Evolutionary conservation across 1,139 yeast genomes (phyloP).

Genomic region (Debaryomycetaceae sp.): DNA sequence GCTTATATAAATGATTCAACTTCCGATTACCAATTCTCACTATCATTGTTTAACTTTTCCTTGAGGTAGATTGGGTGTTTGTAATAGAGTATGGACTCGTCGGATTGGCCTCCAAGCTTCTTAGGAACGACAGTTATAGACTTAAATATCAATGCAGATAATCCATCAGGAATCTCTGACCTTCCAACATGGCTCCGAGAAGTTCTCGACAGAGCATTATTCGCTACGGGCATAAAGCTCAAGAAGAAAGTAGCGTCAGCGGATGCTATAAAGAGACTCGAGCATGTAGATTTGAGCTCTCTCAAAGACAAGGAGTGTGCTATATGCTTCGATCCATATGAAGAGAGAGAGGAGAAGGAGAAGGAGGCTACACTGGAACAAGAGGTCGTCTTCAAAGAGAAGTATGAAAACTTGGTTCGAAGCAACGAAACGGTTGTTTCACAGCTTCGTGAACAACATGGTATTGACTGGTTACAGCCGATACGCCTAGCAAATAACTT

Average conservation of each 20-base stretch:
- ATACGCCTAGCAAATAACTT: constrained; percentile 13
- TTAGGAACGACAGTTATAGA: constrained; percentile 24
- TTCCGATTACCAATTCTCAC: neutral
- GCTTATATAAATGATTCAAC: neutral
- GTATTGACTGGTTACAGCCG: constrained; percentile 3
- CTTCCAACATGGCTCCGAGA: constrained; percentile 42
- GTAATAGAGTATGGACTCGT: constrained; percentile 13
- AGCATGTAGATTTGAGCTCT: constrained; percentile 19
- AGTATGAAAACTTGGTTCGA: neutral
- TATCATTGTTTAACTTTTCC: too few relatives aligned
- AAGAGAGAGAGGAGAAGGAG: constrained; percentile 4
- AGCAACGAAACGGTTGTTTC: constrained; percentile 2
- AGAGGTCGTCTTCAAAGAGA: neutral
- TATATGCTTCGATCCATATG: constrained; percentile 41
- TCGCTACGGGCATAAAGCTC: constrained; percentile 25
- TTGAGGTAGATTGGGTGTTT: too few relatives aligned
- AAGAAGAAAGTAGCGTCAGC: constrained; percentile 34
- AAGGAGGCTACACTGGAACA: neutral
- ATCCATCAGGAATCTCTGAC: constrained; percentile 39
- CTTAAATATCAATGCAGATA: constrained; percentile 51
- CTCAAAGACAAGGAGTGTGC: constrained; percentile 34
- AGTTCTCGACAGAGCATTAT: constrained; percentile 34
- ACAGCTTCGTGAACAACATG: constrained; percentile 4
- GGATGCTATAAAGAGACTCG: constrained; percentile 37
- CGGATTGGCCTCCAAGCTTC: constrained; percentile 13